These are phyloP conservation scores for Coemansia furcata DNA, from an alignment of 192 early-diverging fungal genomes.

Conservation along the genomic window DNA sequence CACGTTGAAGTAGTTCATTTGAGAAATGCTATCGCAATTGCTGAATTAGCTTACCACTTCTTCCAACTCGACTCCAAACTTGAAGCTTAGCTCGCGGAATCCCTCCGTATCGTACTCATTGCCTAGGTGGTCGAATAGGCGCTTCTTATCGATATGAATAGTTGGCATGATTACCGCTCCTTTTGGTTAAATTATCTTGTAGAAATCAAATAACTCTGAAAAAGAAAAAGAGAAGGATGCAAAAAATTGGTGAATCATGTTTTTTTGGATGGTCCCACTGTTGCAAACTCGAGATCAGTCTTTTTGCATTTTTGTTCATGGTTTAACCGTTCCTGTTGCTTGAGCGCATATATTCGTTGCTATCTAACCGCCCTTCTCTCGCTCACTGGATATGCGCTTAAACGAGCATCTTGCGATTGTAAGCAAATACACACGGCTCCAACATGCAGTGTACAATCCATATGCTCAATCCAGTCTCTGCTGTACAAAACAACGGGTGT, in stretches of 20 bases:
- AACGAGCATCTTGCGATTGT: constrained; percentile 49
- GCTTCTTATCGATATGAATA: constrained; percentile 88
- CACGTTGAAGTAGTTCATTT: background rate
- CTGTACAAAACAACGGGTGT: background rate
- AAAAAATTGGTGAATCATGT: constrained; percentile 24
- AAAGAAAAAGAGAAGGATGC: background rate
- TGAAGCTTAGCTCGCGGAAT: constrained; percentile 98
- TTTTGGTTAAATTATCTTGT: background rate
- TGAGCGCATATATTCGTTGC: too few relatives aligned
- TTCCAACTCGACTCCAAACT: constrained; percentile 98
- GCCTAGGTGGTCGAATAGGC: constrained; percentile 80
- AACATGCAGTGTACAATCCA: background rate
- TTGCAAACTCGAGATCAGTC: background rate
- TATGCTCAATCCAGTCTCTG: background rate
- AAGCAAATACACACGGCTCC: constrained; percentile 1
- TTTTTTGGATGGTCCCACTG: background rate
- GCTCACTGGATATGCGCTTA: constrained; percentile 19
- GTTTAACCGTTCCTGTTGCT: background rate
- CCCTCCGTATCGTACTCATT: constrained; percentile 71
- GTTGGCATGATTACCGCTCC: constrained; percentile 79
- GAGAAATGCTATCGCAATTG: background rate
- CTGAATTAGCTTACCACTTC: constrained; percentile 79
- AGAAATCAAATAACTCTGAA: background rate
- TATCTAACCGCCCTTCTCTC: background rate
- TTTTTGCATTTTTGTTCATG: background rate